Evolutionary conservation across 306 rosid species (phyloP).

Genomic region (Cicer chorassanicum): DNA sequence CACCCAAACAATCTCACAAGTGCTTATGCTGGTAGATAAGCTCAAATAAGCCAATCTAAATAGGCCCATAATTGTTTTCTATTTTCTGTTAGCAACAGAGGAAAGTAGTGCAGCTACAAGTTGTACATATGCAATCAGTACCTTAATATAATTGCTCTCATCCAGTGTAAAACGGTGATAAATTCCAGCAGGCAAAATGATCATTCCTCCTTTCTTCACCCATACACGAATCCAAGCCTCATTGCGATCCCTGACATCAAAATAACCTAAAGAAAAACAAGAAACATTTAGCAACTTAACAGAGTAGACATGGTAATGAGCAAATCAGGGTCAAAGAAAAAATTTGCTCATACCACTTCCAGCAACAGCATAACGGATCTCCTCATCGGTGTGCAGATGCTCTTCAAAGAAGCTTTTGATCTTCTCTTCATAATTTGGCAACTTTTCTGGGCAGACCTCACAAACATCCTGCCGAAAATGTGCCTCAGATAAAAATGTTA

Average conservation of each 20-base stretch:
- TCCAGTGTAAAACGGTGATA: constrained; percentile 98
- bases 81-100: not conserved
- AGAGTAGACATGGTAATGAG: not conserved
- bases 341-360: constrained; percentile 78
- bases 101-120: not conserved
- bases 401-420: constrained; percentile 87
- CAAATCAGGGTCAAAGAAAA: constrained; percentile 27
- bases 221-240: constrained; percentile 95
- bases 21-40: no score
- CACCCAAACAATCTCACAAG: no score
- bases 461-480: constrained; percentile 75
- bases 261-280: constrained; percentile 71
- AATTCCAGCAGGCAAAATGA: constrained; percentile 95
- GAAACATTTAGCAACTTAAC: constrained; percentile 42
- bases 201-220: constrained; percentile 95
- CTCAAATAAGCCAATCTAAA: no score
- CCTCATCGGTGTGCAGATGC: constrained; percentile 97
- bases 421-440: constrained; percentile 96
- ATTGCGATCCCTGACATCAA: constrained; percentile 85
- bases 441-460: constrained; percentile 90
- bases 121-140: constrained; percentile 44
- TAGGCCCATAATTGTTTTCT: no score
- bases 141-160: constrained; percentile 91
- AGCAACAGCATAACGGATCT: constrained; percentile 84
- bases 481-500: constrained; percentile 35